Percentiles rank a stretch among this genome's conserved stretches.
phyloP scores from a whole-genome alignment of 495 filamentous ascomycete species.

The Neurospora discreta region DNA sequence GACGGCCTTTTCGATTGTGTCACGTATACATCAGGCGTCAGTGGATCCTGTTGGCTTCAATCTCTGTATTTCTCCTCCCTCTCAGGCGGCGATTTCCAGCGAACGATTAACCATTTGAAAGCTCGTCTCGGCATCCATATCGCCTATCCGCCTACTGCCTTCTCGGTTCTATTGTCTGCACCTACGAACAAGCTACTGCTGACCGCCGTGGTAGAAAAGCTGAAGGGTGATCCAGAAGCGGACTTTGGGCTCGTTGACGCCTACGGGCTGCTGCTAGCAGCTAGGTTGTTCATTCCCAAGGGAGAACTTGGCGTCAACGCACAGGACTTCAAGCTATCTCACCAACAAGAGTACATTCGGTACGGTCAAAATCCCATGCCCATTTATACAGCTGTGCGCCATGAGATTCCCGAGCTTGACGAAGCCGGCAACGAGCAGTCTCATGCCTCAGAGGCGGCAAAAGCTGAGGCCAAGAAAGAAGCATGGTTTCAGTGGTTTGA shows the following conservation, averaged over 20 bases:
- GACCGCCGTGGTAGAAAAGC: constrained; percentile 77
- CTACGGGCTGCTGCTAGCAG: constrained; percentile 78
- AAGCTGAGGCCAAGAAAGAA: constrained; percentile 56
- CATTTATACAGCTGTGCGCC: constrained; percentile 88
- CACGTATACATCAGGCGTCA: constrained; percentile 91
- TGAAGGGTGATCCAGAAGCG: constrained; percentile 68
- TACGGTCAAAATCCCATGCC: constrained; percentile 76
- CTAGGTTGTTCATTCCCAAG: constrained; percentile 72
- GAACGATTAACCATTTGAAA: constrained; percentile 75
- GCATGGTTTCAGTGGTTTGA: constrained; percentile 99
- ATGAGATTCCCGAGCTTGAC: constrained; percentile 73
- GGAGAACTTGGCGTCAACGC: constrained; percentile 67
- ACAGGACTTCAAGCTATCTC: constrained; percentile 77
- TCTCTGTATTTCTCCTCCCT: constrained; percentile 81
- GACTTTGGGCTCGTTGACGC: constrained; percentile 86
- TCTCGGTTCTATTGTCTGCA: constrained; percentile 62
- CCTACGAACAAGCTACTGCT: constrained; percentile 91
- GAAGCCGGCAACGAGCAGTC: constrained; percentile 33
- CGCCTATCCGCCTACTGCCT: constrained; percentile 76
- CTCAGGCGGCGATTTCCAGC: constrained; percentile 47
- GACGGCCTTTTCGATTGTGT: constrained; percentile 84
- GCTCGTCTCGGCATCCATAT: constrained; percentile 74
- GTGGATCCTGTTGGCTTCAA: constrained; percentile 92
- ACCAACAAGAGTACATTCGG: constrained; percentile 59
- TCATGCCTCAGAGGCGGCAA: constrained; percentile 33